These are phyloP conservation scores for Triglochin maritima DNA, from an alignment of 106 monocot genomes.

Conservation along the genomic window DNA sequence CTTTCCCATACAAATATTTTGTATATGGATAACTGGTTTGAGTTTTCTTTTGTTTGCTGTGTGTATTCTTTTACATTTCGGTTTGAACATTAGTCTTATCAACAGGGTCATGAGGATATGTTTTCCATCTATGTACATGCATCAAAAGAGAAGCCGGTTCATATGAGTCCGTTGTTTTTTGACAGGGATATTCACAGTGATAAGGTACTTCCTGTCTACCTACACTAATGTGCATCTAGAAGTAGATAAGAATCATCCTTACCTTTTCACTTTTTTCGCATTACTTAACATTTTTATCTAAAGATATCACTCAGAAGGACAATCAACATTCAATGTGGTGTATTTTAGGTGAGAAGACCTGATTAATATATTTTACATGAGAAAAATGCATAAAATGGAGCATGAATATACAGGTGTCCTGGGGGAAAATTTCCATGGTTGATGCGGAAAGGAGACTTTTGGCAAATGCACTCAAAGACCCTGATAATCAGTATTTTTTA, in stretches of 20 bases:
- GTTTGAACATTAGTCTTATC: background rate
- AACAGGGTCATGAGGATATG: conserved; percentile 79
- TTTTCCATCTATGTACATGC: conserved; percentile 94
- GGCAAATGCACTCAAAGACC: conserved; percentile 71
- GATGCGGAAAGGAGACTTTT: conserved; percentile 91
- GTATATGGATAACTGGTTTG: too few relatives aligned
- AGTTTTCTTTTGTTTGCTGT: too few relatives aligned
- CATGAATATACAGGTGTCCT: conserved; percentile 38
- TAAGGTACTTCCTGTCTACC: conserved; percentile 33
- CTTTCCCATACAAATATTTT: too few relatives aligned
- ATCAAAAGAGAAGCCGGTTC: conserved; percentile 64
- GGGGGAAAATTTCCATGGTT: conserved; percentile 94
- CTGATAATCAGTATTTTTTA: conserved; percentile 92
- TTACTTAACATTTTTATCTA: too few relatives aligned
- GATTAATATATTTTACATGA: too few relatives aligned
- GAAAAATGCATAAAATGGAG: background rate
- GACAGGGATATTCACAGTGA: conserved; percentile 70
- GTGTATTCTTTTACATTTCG: too few relatives aligned
- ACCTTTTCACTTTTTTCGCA: too few relatives aligned
- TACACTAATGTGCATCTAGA: background rate
- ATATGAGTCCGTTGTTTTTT: conserved; percentile 54
- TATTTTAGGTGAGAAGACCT: too few relatives aligned
- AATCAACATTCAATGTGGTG: too few relatives aligned
- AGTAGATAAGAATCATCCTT: background rate
- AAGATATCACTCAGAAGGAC: too few relatives aligned